A percentile compares a stretch with the other conserved stretches of the same genome.
Evolutionary conservation across 208 protist species (phyloP).

Genomic region (Acanthamoeba lenticulata): DNA sequence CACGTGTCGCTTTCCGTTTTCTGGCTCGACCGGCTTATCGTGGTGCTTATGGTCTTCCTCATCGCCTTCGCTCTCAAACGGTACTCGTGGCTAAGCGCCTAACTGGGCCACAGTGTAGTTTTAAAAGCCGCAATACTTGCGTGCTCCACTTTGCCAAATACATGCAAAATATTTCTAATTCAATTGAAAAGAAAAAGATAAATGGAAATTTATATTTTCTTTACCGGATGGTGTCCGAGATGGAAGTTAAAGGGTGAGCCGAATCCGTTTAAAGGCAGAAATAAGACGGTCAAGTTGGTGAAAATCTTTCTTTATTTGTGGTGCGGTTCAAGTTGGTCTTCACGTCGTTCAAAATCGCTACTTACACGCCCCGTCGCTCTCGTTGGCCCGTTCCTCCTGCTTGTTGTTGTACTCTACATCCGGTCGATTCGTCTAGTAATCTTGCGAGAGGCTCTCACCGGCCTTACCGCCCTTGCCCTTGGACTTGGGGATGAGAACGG

Average conservation of each 20-base stretch:
- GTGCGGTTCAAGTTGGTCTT: not conserved
- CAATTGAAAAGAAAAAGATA: not conserved
- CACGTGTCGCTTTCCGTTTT: not conserved
- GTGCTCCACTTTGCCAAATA: too few relatives aligned
- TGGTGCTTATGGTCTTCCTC: not conserved
- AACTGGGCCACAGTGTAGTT: too few relatives aligned
- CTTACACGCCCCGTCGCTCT: slow-evolving; percentile 13
- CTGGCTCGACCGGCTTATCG: not conserved
- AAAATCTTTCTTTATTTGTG: slow-evolving; percentile 49
- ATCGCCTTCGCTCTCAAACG: not conserved
- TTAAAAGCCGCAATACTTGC: too few relatives aligned
- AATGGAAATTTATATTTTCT: not conserved
- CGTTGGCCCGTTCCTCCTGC: not conserved
- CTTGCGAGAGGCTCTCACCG: slow-evolving; percentile 70
- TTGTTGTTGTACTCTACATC: slow-evolving; percentile 21
- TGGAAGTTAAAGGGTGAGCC: too few relatives aligned
- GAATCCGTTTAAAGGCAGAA: not conserved
- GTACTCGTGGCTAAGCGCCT: too few relatives aligned
- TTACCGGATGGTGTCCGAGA: too few relatives aligned
- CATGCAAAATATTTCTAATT: not conserved
- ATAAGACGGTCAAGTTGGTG: not conserved
- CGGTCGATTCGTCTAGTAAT: slow-evolving; percentile 54
- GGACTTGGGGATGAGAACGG: slow-evolving; percentile 90
- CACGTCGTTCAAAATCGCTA: slow-evolving; percentile 43
- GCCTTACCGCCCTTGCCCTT: slow-evolving; percentile 78